Evolutionary conservation across 768 basidiomycete genomes (phyloP).

Genomic region (Tulasnella sp.): DNA sequence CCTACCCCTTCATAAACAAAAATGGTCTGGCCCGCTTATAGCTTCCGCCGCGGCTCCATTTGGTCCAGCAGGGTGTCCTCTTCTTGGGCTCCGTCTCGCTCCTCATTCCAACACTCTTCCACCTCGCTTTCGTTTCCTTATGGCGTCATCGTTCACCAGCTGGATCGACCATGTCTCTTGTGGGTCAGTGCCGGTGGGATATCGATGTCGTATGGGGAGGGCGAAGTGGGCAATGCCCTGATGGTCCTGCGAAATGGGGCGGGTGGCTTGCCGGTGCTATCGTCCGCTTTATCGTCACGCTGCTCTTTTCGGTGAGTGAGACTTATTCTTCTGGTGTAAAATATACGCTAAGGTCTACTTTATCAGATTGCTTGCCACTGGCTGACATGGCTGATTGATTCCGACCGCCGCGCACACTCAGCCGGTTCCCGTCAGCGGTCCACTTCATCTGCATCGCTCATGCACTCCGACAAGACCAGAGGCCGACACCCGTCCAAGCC

Average conservation of each 20-base stretch:
- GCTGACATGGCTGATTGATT: constrained; percentile 14
- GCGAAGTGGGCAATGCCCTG: constrained; percentile 15
- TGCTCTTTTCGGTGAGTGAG: constrained; percentile 15
- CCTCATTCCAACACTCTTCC: constrained; percentile 13
- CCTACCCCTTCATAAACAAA: not conserved
- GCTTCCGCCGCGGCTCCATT: not conserved
- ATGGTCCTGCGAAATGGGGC: not conserved
- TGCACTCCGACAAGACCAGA: constrained; percentile 12
- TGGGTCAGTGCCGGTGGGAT: constrained; percentile 17
- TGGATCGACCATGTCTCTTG: constrained; percentile 16
- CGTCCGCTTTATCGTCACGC: constrained; percentile 16
- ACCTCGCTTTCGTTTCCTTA: constrained; percentile 21
- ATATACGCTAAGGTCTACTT: not conserved
- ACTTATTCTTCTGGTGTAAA: not conserved
- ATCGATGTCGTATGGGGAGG: constrained; percentile 26
- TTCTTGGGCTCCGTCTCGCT: constrained; percentile 10
- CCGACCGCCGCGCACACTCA: constrained; percentile 20
- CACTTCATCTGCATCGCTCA: constrained; percentile 20
- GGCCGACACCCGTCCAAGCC: constrained; percentile 20
- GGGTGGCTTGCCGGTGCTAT: constrained; percentile 24
- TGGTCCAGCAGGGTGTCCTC: constrained; percentile 14
- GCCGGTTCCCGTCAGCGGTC: constrained; percentile 8
- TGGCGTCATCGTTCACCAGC: not conserved
- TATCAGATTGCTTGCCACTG: constrained; percentile 12
- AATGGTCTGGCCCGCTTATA: not conserved